These are phyloP conservation scores for Globisporangium mamillatum DNA, from an alignment of 352 stramenopile genomes.

Conservation along the genomic window DNA sequence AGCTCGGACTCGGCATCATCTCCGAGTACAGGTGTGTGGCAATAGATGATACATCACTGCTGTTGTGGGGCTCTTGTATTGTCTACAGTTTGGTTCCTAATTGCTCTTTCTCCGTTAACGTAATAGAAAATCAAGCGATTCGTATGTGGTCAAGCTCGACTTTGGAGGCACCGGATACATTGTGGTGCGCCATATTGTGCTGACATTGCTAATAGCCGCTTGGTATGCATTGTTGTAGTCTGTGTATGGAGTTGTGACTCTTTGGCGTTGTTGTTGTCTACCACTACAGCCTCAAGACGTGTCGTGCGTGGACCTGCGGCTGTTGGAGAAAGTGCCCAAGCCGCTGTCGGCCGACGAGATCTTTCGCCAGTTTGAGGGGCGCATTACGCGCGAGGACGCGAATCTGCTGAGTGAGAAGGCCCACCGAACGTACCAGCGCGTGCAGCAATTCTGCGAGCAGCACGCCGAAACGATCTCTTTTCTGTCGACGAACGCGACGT, in stretches of 20 bases:
- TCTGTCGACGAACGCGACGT: constrained; percentile 66
- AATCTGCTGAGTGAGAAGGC: constrained; percentile 45
- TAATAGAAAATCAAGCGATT: constrained; percentile 28
- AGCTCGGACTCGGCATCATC: constrained; percentile 28
- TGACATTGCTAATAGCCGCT: not conserved
- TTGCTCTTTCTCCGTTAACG: not conserved
- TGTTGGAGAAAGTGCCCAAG: constrained; percentile 65
- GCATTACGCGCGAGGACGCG: constrained; percentile 61
- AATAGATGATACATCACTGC: too few species aligned
- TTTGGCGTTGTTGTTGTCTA: not conserved
- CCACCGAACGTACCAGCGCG: constrained; percentile 43
- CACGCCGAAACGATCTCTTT: constrained; percentile 73
- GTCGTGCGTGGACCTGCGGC: constrained; percentile 57
- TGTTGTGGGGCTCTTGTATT: not conserved
- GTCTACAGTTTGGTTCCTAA: not conserved
- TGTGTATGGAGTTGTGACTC: not conserved
- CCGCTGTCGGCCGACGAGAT: constrained; percentile 66
- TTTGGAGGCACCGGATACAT: constrained; percentile 42
- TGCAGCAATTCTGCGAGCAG: constrained; percentile 70
- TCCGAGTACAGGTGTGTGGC: constrained; percentile 27
- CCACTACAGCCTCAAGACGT: constrained; percentile 44
- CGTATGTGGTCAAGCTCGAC: constrained; percentile 40
- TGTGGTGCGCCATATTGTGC: constrained; percentile 2
- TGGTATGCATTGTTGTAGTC: not conserved
- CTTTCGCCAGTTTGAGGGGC: constrained; percentile 61